Conservation (phyloP, 768 basidiomycete species). For the Baorangia bicolor region DNA sequence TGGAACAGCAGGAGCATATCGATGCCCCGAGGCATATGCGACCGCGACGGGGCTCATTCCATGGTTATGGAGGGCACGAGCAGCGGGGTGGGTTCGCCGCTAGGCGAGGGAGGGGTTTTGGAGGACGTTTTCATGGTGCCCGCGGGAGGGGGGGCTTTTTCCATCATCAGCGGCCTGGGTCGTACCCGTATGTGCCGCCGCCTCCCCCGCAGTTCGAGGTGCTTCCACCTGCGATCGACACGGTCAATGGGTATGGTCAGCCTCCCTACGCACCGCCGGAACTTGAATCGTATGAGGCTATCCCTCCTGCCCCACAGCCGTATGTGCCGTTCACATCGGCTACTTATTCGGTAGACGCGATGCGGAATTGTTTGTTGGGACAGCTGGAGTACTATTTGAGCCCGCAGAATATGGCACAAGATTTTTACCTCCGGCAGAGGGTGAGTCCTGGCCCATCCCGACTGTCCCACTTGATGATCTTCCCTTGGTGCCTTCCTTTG, state of each 20-base stretch:
- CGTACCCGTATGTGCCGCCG: constrained; percentile 33
- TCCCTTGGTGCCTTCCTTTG: not conserved
- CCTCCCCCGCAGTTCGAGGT: constrained; percentile 29
- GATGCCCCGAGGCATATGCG: constrained; percentile 22
- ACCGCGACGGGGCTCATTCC: constrained; percentile 35
- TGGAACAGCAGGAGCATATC: constrained; percentile 22
- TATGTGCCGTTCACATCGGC: constrained; percentile 45
- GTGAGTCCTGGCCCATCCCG: constrained; percentile 43
- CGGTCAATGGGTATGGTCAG: constrained; percentile 30
- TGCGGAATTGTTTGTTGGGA: constrained; percentile 66
- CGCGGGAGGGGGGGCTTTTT: constrained; percentile 34
- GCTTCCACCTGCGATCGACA: constrained; percentile 24
- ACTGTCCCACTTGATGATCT: not conserved
- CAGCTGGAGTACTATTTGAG: constrained; percentile 94
- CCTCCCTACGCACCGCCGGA: constrained; percentile 33
- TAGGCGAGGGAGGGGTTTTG: constrained; percentile 38
- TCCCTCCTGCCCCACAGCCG: constrained; percentile 20
- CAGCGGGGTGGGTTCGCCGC: constrained; percentile 30
- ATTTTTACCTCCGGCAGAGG: constrained; percentile 76
- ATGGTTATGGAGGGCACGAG: constrained; percentile 32
- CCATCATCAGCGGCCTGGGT: constrained; percentile 34
- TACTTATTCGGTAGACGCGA: constrained; percentile 63
- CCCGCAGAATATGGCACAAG: constrained; percentile 84
- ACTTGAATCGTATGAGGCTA: constrained; percentile 26
- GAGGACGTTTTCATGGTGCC: constrained; percentile 39